Evolutionary conservation across 768 basidiomycete species (phyloP), one percentile per base, ranked within the genome.

Genomic region (Lactarius psammicola): DNA sequence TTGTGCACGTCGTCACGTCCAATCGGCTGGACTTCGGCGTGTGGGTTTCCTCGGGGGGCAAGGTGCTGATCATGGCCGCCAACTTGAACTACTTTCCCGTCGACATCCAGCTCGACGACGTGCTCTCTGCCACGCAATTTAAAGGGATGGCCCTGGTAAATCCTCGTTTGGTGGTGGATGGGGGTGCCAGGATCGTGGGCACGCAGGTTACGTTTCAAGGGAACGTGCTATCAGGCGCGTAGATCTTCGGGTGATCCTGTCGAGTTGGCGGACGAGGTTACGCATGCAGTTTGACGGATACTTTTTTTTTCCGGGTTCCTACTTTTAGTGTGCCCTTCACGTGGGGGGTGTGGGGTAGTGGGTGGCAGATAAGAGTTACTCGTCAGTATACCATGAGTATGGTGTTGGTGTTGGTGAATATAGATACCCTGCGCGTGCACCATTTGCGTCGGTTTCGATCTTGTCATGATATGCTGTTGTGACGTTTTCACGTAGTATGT

Each of bases 11-110:
- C 23, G 13, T 65, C 23, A 66, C 53, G 18, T 1, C 60, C 4
- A 23, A 20, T 33, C 64, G 68, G 34, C 26, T 66, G 36, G 64
- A 68, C 42, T 6, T 68, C 9, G 68, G 68, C 26, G 40, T 68
- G 23, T 68, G 68, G 68, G 44, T 34, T 13, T 23, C 23, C 13
- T 40, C 40, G 15, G 42, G 26, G 1, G 58, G 60, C 9, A 34
- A 18, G 38, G 38, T 17, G 40, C 64, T 68, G n/a, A 33, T 63
- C 8, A 40, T 68, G 31, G 64, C 42, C 30, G n/a, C 49, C 26
- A 68, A 66, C 28, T 31, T 66, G 64, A 68, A 68, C 34, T 63
- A 66, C 18, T 54, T 44, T 6, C 11, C 56, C 20, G 38, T 11
- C 18, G 30, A 8, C 11, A 36, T 59, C 55, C 3, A 49, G 28